Evolutionary conservation across 1,284 basidiomycete species (phyloP).

Genomic region (Kalmanozyma brasiliensis): DNA sequence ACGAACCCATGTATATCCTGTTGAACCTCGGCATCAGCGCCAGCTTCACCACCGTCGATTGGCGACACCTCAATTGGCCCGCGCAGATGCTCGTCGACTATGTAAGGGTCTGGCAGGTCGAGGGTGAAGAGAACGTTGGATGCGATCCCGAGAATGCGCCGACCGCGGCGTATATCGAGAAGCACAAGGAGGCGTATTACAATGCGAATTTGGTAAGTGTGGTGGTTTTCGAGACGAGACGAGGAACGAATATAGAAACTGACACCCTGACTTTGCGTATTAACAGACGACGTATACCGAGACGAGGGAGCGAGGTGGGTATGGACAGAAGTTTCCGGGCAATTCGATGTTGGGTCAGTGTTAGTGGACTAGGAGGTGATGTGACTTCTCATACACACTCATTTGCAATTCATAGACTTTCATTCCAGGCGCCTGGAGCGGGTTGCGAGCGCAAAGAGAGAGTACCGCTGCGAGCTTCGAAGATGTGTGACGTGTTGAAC

Average conservation of each 20-base stretch:
- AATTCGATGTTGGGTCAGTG: conserved; percentile 52
- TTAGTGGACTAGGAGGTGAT: background rate
- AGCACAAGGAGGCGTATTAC: conserved; percentile 60
- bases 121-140: conserved; percentile 59
- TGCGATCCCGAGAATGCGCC: conserved; percentile 69
- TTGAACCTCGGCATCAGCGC: conserved; percentile 59
- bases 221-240: too few species aligned
- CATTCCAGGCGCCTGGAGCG: too few species aligned
- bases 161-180: conserved; percentile 63
- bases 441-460: too few species aligned
- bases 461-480: too few species aligned
- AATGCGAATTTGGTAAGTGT: too few species aligned
- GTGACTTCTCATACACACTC: too few species aligned
- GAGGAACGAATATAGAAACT: too few species aligned
- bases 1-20: conserved; percentile 68
- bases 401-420: too few species aligned
- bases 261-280: too few species aligned
- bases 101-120: conserved; percentile 58
- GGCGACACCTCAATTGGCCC: conserved; percentile 25
- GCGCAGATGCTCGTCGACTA: conserved; percentile 53
- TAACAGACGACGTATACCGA: conserved; percentile 61
- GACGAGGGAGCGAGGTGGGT: conserved; percentile 45
- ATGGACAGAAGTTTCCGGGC: conserved; percentile 39
- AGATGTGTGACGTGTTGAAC: too few species aligned
- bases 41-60: conserved; percentile 48